phyloP scores from a whole-genome alignment of 371 early-diverging fungal species.

The Circinella minor region DNA sequence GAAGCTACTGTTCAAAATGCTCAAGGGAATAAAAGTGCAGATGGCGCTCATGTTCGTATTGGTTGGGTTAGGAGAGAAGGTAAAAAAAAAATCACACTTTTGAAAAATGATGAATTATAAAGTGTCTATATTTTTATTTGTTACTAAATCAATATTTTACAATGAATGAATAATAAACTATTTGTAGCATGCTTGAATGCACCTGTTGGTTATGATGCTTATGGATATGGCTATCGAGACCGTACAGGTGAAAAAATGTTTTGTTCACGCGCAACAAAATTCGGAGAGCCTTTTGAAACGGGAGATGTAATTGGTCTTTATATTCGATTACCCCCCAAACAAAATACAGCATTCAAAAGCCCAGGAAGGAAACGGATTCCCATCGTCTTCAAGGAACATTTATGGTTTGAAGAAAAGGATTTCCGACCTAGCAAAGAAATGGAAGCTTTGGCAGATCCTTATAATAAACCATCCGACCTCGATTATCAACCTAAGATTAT shows the following conservation, averaged over 20 bases:
- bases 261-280: conserved; percentile 58
- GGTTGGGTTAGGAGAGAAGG: conserved; percentile 76
- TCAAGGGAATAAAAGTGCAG: conserved; percentile 36
- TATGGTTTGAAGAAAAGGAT: conserved; percentile 73
- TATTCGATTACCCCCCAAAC: conserved; percentile 60
- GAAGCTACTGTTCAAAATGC: conserved; percentile 63
- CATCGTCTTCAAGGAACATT: conserved; percentile 65
- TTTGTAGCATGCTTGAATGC: conserved; percentile 63
- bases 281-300: conserved; percentile 64
- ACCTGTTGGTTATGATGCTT: conserved; percentile 75
- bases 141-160: too few species aligned
- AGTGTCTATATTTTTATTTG: too few species aligned
- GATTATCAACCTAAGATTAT: conserved; percentile 40
- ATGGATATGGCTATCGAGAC: conserved; percentile 73
- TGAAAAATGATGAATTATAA: not conserved
- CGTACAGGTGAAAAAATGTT: conserved; percentile 69
- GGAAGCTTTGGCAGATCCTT: conserved; percentile 53
- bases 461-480: conserved; percentile 29
- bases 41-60: conserved; percentile 67
- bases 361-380: conserved; percentile 61
- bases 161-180: not conserved
- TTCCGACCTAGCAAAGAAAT: conserved; percentile 63
- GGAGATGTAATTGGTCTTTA: conserved; percentile 76
- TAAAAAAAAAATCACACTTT: conserved; percentile 15
- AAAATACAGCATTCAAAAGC: conserved; percentile 47